phyloP scores from a whole-genome alignment of 257 asterid species.

The Ophiorrhiza pumila region DNA sequence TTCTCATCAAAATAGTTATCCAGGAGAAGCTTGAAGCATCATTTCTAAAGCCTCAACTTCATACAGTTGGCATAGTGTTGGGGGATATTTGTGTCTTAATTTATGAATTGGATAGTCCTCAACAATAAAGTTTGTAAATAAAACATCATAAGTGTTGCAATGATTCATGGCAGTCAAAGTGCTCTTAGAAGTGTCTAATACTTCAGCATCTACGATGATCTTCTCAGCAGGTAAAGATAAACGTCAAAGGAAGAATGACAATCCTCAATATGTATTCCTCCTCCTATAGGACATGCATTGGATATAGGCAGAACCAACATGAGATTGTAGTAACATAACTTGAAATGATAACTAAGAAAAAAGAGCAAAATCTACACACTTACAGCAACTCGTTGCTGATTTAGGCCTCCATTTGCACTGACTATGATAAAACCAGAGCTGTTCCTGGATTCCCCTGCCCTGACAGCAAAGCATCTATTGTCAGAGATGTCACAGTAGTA shows the following conservation, averaged over 20 bases:
- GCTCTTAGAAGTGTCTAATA: background rate
- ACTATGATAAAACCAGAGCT: constrained; percentile 63
- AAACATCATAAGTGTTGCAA: background rate
- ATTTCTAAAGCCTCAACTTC: background rate
- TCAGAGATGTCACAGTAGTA: constrained; percentile 10
- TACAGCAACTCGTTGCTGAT: constrained; percentile 95
- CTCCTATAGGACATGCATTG: background rate
- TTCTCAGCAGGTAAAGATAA: background rate
- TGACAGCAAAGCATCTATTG: constrained; percentile 30
- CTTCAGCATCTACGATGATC: background rate
- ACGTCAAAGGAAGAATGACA: background rate
- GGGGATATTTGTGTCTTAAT: background rate
- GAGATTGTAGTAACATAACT: background rate
- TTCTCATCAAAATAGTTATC: background rate
- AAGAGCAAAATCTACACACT: constrained; percentile 23
- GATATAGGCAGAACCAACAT: background rate
- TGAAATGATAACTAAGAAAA: background rate
- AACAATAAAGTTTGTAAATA: background rate
- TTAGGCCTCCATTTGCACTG: constrained; percentile 93
- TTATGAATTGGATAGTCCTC: background rate
- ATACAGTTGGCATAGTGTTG: background rate
- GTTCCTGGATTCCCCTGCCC: constrained; percentile 54
- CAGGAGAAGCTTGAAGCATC: background rate
- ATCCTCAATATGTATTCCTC: background rate
- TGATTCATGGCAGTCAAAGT: background rate